Evolutionary conservation across 768 basidiomycete species (phyloP), one percentile per base, ranked within the genome.

Genomic region (Lentinula sp.): DNA sequence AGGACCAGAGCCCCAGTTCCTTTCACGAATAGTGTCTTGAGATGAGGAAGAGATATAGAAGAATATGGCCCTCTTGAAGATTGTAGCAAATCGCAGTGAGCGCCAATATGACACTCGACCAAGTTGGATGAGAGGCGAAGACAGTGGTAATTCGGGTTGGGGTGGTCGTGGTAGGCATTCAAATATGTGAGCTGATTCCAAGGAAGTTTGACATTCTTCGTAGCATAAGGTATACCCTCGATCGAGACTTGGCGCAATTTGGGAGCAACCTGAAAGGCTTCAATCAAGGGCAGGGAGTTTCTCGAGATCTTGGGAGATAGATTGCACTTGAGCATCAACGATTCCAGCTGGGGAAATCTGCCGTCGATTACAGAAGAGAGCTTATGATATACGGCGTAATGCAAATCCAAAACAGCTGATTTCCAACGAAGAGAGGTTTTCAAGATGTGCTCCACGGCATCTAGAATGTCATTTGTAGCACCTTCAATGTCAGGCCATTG

Each of bases 61-160:
- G 33, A 6, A 18, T 37, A 55, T 18, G 15, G 5, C 0, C 39
- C 53, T 32, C 18, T 13, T n/a, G 36, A 20, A n/a, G 39, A 37
- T 23, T 37, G 36, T n/a, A 37, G 13, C 32, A 37, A 33, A 23
- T 56, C 41, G 9, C 55, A 41, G 55, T 16, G 39, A 18, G 39
- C 8, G 7, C 20, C 12, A 15, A 56, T 41, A 43, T 42, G 37
- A 36, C 61, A 61, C 33, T 57, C 61, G 20, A 36, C 35, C 13
- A 61, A 43, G 45, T 50, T 56, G 18, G 43, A 18, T 28, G 60
- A 54, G 28, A 43, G 60, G 36, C 52, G 46, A 41, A 61, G 60
- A 18, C 51, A 45, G 15, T 53, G 46, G 15, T 39, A 23, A 36
- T 61, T 53, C 23, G 42, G 41, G 33, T 33, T 36, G 12, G 61